Conservation (phyloP, 2,329 filamentous ascomycete genomes). For the Aspergillus novofumigatus region DNA sequence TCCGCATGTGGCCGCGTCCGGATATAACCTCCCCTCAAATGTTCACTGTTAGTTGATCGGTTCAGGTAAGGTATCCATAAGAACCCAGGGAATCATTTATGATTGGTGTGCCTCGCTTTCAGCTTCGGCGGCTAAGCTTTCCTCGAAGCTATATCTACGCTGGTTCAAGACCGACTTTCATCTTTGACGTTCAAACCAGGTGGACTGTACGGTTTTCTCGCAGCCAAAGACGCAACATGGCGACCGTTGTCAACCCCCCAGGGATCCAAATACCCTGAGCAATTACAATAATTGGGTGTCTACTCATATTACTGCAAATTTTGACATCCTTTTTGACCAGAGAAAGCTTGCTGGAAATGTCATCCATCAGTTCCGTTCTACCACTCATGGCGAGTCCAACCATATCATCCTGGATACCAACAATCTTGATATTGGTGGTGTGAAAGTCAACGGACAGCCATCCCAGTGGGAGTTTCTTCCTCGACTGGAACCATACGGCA, state of each 20-base stretch:
- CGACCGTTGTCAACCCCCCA: constrained; percentile 43
- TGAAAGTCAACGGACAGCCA: constrained; percentile 64
- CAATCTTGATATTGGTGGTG: constrained; percentile 66
- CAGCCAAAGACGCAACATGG: constrained; percentile 32
- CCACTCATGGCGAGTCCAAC: constrained; percentile 66
- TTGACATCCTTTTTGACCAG: constrained; percentile 78
- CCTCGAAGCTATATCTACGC: constrained; percentile 1
- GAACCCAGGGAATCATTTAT: not conserved
- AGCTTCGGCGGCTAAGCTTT: constrained; percentile 4
- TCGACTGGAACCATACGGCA: constrained; percentile 64
- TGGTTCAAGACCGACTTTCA: not conserved
- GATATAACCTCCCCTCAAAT: not conserved
- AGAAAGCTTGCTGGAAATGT: constrained; percentile 75
- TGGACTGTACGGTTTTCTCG: constrained; percentile 4
- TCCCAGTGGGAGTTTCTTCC: constrained; percentile 68
- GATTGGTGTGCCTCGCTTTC: not conserved
- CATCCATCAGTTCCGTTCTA: constrained; percentile 68
- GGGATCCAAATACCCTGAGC: constrained; percentile 85
- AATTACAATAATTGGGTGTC: constrained; percentile 90
- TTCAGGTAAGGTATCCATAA: not conserved
- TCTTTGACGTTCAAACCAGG: constrained; percentile 3
- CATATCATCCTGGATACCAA: constrained; percentile 89
- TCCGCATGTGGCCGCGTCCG: not conserved
- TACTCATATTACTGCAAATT: constrained; percentile 73
- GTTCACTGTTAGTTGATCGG: not conserved